Percentiles rank a stretch among this genome's conserved stretches.
Conservation (phyloP, 78 protist genomes). For the Diacronema lutheri region DNA sequence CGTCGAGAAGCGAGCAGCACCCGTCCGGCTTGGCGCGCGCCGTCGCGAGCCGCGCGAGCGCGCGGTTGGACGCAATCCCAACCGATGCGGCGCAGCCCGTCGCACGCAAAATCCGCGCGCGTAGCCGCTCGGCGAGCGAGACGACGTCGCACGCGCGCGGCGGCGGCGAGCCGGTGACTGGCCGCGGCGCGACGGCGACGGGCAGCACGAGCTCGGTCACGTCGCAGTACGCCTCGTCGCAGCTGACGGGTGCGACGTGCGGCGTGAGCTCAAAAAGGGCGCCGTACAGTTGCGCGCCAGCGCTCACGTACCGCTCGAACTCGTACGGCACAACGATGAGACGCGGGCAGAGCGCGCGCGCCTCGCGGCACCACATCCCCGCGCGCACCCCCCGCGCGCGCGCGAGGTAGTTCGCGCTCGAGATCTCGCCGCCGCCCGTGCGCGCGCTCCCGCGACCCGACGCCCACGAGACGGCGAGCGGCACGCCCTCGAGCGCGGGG, state of each 20-base stretch:
- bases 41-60: slow-evolving; percentile 14
- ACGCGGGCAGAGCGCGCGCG: background rate
- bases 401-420: slow-evolving; percentile 12
- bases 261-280: background rate
- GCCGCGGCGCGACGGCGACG: background rate
- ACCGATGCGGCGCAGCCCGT: slow-evolving; percentile 23
- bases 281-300: slow-evolving; percentile 7
- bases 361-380: background rate
- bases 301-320: slow-evolving; percentile 8
- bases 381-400: background rate
- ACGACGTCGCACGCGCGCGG: too few relatives aligned
- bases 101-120: background rate
- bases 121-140: background rate
- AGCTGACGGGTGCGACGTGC: background rate
- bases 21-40: slow-evolving; percentile 35
- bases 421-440: background rate
- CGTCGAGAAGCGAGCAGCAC: background rate
- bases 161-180: too few relatives aligned
- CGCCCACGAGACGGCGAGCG: slow-evolving; percentile 29
- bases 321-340: slow-evolving; percentile 15
- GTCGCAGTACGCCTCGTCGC: slow-evolving; percentile 21
- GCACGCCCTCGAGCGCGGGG: slow-evolving; percentile 7
- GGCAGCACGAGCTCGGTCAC: background rate
- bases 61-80: slow-evolving; percentile 12
- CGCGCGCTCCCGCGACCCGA: background rate